Evolutionary conservation across 2,329 filamentous ascomycete genomes (phyloP), one percentile per base, ranked within the genome.

Genomic region (Calycina marina): DNA sequence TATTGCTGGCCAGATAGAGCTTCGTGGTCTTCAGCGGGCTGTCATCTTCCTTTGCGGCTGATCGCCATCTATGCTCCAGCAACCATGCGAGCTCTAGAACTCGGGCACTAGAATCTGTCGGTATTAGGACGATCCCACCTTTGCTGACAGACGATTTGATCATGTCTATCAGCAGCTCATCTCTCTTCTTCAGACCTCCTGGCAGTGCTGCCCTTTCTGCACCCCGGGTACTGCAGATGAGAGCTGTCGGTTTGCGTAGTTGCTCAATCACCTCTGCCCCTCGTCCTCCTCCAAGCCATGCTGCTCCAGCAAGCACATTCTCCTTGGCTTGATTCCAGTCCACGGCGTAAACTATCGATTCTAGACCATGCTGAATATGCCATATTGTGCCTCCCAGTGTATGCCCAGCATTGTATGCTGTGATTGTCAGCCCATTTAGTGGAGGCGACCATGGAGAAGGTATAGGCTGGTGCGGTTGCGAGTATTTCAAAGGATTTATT

Each of bases 251-350:
- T 46, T 93, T 90, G 37, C 85, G 77, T 45, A 98, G 57, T 50
- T 92, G 83, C 56, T 98, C 90, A 35, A 93, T 85, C 13, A 98
- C 84, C 52, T 94, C 85, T 6, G 82, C 78, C 13, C 84, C 82
- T 25, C 82, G 82, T 14, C 77, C 76, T 4, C 83, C 82, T 28
- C 83, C 84, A 25, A 98, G 67, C 84, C 90, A 96, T 15, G 88
- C 85, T 14, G 90, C 90, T 40, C 88, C 88, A 0, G 88, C 77
- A 38, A 93, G 76, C 11, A 96, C 85, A 57, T 93, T 93, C 54
- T 98, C 90, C 45, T 84, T 74, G n/a, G 81, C 84, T 57, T 94
- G 86, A 47, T 94, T 94, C 90, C 90, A 98, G 51, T 96, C 88
- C 12, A 94, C 83, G 1, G 90, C 88, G 49, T 98, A 96, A 1